A percentile compares a stretch with the other conserved stretches of the same genome.
These are phyloP conservation scores for Alternaria consortialis DNA, from an alignment of 2,329 filamentous ascomycete genomes.

Conservation along the genomic window DNA sequence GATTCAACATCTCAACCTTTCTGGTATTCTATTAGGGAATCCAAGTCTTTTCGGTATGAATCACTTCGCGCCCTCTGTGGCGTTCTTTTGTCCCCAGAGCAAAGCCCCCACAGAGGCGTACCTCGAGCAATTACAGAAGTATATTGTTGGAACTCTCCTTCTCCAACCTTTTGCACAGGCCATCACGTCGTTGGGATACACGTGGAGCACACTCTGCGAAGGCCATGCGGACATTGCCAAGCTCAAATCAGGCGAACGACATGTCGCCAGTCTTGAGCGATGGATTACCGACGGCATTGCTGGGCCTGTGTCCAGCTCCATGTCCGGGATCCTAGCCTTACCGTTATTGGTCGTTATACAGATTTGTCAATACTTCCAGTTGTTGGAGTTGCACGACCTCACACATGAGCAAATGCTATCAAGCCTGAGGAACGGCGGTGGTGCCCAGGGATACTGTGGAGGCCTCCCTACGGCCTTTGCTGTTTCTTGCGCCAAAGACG, in stretches of 20 bases:
- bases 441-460: constrained; percentile 28
- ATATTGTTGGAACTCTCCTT: constrained; percentile 11
- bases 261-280: constrained; percentile 14
- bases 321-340: constrained; percentile 24
- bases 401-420: constrained; percentile 21
- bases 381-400: constrained; percentile 17
- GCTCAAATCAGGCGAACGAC: constrained; percentile 10
- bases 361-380: constrained; percentile 33
- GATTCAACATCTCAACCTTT: not conserved
- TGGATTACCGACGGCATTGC: constrained; percentile 26
- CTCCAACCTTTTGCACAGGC: constrained; percentile 12
- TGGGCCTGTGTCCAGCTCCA: constrained; percentile 23
- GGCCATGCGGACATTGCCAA: constrained; percentile 16
- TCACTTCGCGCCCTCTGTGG: constrained; percentile 20
- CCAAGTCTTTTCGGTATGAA: constrained; percentile 1
- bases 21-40: not conserved
- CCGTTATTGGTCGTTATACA: constrained; percentile 32
- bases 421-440: constrained; percentile 20
- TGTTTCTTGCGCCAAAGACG: constrained; percentile 24
- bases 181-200: constrained; percentile 12
- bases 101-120: constrained; percentile 30
- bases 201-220: constrained; percentile 16
- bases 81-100: constrained; percentile 33
- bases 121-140: constrained; percentile 24
- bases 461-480: constrained; percentile 21